phyloP scores from a whole-genome alignment of 257 asterid genomes.

The Solanum boliviense region DNA sequence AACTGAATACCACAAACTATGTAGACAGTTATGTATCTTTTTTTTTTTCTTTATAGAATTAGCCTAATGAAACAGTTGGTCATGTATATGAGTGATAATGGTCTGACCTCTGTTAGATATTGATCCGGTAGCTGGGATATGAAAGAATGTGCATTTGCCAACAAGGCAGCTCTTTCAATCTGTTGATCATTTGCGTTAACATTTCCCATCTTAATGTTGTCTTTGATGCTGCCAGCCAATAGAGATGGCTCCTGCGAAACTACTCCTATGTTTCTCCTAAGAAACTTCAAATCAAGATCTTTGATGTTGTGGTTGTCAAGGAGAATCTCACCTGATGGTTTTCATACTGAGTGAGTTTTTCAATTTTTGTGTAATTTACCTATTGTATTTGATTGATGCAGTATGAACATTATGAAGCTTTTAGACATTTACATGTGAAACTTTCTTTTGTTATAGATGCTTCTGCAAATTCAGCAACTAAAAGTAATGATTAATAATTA shows the following conservation, averaged over 20 bases:
- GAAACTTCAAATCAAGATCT: constrained; percentile 60
- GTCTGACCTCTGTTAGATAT: constrained; percentile 57
- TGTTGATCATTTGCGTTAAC: constrained; percentile 43
- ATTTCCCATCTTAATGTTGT: constrained; percentile 64
- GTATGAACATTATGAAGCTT: not conserved
- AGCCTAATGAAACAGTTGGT: not conserved
- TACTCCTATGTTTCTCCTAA: constrained; percentile 62
- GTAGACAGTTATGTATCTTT: not conserved
- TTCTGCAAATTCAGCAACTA: not conserved
- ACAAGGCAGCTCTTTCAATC: constrained; percentile 45
- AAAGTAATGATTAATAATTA: not conserved
- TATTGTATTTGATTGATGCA: not conserved
- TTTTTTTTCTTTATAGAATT: not conserved
- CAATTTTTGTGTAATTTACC: not conserved
- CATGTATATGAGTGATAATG: not conserved
- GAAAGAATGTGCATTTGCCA: constrained; percentile 84
- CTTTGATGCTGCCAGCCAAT: constrained; percentile 62
- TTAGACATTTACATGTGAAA: not conserved
- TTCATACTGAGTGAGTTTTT: constrained; percentile 11
- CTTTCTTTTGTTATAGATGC: not conserved
- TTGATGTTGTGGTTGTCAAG: constrained; percentile 55
- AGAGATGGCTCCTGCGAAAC: constrained; percentile 88
- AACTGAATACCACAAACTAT: not conserved
- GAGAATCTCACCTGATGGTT: constrained; percentile 47
- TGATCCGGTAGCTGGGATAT: constrained; percentile 62